Percentiles rank a stretch among this genome's conserved stretches.
Evolutionary conservation across 139 green algal genomes (phyloP).

Genomic region (Ettlia oleoabundans): DNA sequence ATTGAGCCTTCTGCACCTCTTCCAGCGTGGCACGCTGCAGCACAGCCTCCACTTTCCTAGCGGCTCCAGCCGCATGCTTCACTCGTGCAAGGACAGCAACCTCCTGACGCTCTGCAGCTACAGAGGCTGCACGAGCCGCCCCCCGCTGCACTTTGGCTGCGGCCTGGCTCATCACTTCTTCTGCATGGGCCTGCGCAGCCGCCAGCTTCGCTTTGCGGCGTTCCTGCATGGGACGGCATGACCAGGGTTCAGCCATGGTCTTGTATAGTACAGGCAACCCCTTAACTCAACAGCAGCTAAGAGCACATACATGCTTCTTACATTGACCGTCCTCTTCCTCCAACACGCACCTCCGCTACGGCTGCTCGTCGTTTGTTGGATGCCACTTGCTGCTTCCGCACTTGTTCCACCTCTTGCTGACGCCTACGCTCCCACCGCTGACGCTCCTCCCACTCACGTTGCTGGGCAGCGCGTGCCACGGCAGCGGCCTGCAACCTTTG

Average conservation of each 20-base stretch:
- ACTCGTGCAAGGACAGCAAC: background rate
- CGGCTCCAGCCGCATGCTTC: background rate
- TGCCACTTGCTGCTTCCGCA: background rate
- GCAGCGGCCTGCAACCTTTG: background rate
- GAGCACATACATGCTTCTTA: too few species aligned
- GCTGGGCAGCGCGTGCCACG: background rate
- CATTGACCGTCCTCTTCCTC: too few species aligned
- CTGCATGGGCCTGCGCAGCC: background rate
- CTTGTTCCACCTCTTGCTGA: constrained; percentile 1
- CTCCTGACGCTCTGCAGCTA: background rate
- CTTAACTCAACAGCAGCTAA: too few species aligned
- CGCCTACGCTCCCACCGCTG: background rate
- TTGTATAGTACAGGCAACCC: background rate
- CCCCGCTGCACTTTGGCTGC: background rate
- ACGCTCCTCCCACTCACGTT: background rate
- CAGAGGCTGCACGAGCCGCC: background rate
- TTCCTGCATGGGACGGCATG: background rate
- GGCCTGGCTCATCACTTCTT: background rate
- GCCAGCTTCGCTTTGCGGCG: constrained; percentile 5
- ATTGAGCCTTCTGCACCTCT: background rate
- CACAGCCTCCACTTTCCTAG: background rate
- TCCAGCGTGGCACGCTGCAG: constrained; percentile 10
- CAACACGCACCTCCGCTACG: background rate
- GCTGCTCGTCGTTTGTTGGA: background rate
- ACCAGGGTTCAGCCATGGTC: background rate